Conservation (phyloP, 208 protist genomes). For the Tritrichomonas foetus region DNA sequence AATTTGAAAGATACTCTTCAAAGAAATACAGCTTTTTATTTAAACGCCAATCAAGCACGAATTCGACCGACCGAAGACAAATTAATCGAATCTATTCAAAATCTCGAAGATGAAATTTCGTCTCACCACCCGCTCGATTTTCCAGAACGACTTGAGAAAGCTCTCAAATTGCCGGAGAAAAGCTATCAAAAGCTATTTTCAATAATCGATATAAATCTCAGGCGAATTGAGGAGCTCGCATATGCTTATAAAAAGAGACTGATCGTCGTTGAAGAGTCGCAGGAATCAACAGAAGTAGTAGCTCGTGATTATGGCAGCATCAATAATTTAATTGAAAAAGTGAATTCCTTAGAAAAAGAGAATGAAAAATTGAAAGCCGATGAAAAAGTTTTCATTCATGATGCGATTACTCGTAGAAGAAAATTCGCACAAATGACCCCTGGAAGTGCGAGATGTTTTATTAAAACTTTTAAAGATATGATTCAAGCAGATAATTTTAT, state of each 20-base stretch:
- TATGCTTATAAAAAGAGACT: slow-evolving; percentile 28
- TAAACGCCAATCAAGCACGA: background rate
- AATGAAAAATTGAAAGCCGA: background rate
- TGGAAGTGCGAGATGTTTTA: background rate
- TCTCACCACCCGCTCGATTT: background rate
- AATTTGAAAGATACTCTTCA: background rate
- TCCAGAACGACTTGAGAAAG: background rate
- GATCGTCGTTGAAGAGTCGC: background rate
- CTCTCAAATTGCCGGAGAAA: background rate
- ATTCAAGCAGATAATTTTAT: background rate
- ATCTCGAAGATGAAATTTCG: background rate
- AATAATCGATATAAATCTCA: background rate
- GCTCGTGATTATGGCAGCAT: background rate
- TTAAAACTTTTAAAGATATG: background rate
- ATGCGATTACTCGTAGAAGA: background rate
- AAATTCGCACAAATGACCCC: slow-evolving; percentile 18
- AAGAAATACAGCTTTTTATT: background rate
- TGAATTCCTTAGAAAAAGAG: background rate
- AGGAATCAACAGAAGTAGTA: slow-evolving; percentile 1
- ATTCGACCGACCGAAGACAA: background rate
- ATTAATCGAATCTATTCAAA: background rate
- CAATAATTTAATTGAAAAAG: background rate
- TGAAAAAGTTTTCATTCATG: background rate
- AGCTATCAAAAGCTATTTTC: background rate
- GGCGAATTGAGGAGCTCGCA: background rate